Evolutionary conservation across 306 rosid genomes (phyloP).

Genomic region (Acacia crassicarpa): DNA sequence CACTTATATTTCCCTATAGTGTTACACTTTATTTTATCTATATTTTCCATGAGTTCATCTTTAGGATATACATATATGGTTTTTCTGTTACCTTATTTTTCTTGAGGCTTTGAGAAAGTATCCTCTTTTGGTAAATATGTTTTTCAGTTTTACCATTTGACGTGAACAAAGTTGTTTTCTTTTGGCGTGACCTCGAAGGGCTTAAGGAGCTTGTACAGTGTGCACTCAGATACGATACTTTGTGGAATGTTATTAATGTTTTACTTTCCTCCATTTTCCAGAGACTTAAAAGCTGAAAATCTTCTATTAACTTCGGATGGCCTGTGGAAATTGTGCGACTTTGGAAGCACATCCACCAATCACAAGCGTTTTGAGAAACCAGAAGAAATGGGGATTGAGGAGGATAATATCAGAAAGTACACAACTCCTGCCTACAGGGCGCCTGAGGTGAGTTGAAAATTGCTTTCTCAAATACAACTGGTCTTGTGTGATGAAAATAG

Average conservation of each 20-base stretch:
- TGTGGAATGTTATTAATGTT: background rate
- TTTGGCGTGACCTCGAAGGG: background rate
- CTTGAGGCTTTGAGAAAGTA: background rate
- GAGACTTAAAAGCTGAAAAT: slow-evolving; percentile 97
- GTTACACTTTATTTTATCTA: background rate
- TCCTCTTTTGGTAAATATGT: background rate
- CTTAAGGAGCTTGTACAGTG: background rate
- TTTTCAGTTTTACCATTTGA: slow-evolving; percentile 7
- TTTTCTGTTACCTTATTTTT: background rate
- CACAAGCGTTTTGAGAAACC: slow-evolving; percentile 94
- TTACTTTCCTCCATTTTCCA: slow-evolving; percentile 32
- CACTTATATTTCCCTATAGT: background rate
- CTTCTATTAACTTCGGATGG: slow-evolving; percentile 82
- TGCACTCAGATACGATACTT: background rate
- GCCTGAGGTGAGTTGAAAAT: slow-evolving; percentile 65
- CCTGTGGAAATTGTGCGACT: slow-evolving; percentile 90
- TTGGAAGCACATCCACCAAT: slow-evolving; percentile 90
- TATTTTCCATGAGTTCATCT: background rate
- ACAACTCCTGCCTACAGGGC: slow-evolving; percentile 97
- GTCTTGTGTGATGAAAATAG: background rate
- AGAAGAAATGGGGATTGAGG: slow-evolving; percentile 97
- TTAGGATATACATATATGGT: background rate
- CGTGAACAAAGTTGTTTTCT: background rate
- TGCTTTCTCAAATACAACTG: slow-evolving; percentile 17
- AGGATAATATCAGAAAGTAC: slow-evolving; percentile 94